Conservation (phyloP, 305 asterid species). For the Solanum chacoense region DNA sequence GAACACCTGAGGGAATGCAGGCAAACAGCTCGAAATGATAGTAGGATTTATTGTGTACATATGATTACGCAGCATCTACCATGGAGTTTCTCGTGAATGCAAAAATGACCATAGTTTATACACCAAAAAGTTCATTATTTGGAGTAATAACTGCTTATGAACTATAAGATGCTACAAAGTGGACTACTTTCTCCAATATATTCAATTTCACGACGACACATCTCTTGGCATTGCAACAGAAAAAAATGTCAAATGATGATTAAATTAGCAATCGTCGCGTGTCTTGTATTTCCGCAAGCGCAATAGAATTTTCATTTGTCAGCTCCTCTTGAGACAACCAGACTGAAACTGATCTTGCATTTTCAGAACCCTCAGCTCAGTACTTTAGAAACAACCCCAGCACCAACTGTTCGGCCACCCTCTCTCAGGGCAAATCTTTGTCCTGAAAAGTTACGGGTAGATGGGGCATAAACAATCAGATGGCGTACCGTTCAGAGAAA, state of each 20-base stretch:
- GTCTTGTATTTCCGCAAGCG: background rate
- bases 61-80: background rate
- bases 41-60: background rate
- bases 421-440: slow-evolving; percentile 98
- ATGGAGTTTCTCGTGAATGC: background rate
- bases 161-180: slow-evolving; percentile 5
- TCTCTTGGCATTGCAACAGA: background rate
- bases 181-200: background rate
- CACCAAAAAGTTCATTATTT: background rate
- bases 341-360: background rate
- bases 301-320: background rate
- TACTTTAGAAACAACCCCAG: slow-evolving; percentile 92
- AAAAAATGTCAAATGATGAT: background rate
- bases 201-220: background rate
- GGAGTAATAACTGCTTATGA: background rate
- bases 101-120: background rate
- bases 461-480: background rate
- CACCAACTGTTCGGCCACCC: slow-evolving; percentile 97
- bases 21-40: background rate
- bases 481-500: background rate
- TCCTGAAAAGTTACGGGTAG: slow-evolving; percentile 33
- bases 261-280: background rate
- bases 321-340: slow-evolving; percentile 2
- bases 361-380: slow-evolving; percentile 32
- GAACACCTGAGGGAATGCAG: background rate